Conservation (phyloP, 164 flowering plant species). For the Pachysandra terminalis region DNA sequence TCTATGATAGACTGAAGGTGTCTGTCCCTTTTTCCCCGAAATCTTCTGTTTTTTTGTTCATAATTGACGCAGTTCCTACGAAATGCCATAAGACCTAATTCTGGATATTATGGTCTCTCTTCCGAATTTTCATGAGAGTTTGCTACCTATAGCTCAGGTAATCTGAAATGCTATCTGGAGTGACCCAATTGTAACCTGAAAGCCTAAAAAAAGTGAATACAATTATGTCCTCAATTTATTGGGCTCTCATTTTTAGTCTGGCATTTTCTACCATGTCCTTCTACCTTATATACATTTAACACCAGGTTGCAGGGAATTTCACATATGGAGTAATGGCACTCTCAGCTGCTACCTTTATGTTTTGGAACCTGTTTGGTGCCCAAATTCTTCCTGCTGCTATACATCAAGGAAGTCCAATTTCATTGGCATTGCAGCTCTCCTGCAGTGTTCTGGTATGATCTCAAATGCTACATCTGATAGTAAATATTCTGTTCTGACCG, state of each 20-base stretch:
- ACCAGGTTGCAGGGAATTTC: conserved; percentile 88
- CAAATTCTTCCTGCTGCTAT: conserved; percentile 62
- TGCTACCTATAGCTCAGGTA: no score
- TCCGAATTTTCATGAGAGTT: no score
- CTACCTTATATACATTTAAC: not conserved
- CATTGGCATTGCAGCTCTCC: conserved; percentile 95
- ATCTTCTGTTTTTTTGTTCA: no score
- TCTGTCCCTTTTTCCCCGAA: no score
- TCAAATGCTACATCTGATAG: not conserved
- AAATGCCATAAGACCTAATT: no score
- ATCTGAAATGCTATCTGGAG: no score
- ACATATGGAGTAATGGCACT: conserved; percentile 98
- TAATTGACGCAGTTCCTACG: no score
- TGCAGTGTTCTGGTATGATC: conserved; percentile 89
- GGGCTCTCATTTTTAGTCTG: not conserved
- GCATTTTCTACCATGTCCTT: not conserved
- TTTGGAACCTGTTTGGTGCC: conserved; percentile 82
- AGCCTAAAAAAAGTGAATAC: no score
- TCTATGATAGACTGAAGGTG: no score
- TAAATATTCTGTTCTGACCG: not conserved
- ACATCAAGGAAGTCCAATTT: conserved; percentile 60
- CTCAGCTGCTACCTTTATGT: conserved; percentile 89
- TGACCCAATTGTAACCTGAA: no score
- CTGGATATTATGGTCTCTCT: no score
- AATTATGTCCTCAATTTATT: no score